Evolutionary conservation across 441 rosid species (phyloP), one percentile per base, ranked within the genome.

Genomic region (Manihot esculenta): DNA sequence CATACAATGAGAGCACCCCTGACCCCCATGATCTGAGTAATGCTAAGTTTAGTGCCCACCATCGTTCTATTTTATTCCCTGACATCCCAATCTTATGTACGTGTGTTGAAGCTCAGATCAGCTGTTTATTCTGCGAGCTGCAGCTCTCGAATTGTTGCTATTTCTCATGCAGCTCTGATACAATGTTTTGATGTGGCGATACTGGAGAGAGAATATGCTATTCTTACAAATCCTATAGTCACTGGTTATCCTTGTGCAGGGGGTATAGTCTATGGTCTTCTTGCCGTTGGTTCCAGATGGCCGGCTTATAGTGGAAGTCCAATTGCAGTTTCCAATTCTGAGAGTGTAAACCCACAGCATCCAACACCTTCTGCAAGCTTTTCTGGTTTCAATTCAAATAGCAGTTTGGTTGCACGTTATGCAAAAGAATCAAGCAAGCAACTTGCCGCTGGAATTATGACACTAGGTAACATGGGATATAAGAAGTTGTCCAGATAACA

Each of bases 281-380:
- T 94, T 71, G 99, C 97, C 0, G 96, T 94, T 76, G 98, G 97
- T 69, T 86, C 92, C 44, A 83, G 99, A 71, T 94, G 99, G 99
- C 78, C 92, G 78, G 97, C 99, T 66, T 94, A 92, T 64, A 90
- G 96, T 64, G 97, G 93, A 70, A 87, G 76, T 80, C 89, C 90
- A 42, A 86, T 87, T 72, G 77, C 69, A 57, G 77, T 74, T 60
- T 78, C 90, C 30, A 81, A 82, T 73, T 71, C 87, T 17, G 86
- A 87, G 56, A 81, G 80, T 71, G 84, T 85, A 49, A 88, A 81
- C 72, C 89, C 97, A 26, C 91, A 94, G 65, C 84, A 85, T 77
- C 70, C 92, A 65, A 78, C 85, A 15, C 72, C 87, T 71, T 81
- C 96, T 42, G 74, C 78, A 14, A 88, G 90, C 71, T 87, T 86